Base-by-base conservation (phyloP, 2,329 filamentous ascomycete genomes). In the Grosmannia penicillata region DNA sequence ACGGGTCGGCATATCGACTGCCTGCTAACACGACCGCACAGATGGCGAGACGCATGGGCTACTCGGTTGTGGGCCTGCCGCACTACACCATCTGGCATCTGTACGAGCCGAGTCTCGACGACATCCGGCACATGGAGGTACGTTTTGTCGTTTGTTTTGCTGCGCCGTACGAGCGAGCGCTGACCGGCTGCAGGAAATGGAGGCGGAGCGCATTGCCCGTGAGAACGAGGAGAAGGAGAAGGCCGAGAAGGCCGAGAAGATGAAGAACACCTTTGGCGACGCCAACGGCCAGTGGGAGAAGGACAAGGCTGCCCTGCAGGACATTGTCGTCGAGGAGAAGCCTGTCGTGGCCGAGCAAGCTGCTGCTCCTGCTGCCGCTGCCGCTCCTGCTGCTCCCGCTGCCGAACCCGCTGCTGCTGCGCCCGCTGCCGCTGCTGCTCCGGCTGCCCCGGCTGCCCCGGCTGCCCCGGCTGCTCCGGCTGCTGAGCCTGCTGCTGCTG, bases 11-110 rank as follows among this genome's bases (percentile, higher is more conserved):
- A n/a, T n/a, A n/a, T n/a, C n/a, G n/a, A 36, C 23, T 29, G 21
- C 29, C n/a, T 15, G 11, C 10, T 17, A 15, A 26, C 23, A n/a
- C 7, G 21, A 23, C 22, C 10, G 3, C 10, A 18, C 45, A 94
- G 87, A 98, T 98, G 91, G 84, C 91, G 14, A 91, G 85, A 58
- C 79, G 84, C 43, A 96, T 98, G 91, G 71, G 82, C 43, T 96
- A 84, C 54, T 94, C 87, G 0, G 91, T 98, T 15, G 82, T 98
- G 42, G 91, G 91, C 24, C 69, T 98, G 33, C 91, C 91, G 7
- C 91, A 98, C 56, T 98, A 98, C 59, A 94, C 86, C 1, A 95
- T 98, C 47, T 98, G 91, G 91, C 91, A 98, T 77, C 68, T 98
- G 52, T 98, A 98, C 64, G 91, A 98, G 59, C 91, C 91, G n/a